Conservation (phyloP, 768 basidiomycete genomes). For the Xerocomellus chrysenteron region DNA sequence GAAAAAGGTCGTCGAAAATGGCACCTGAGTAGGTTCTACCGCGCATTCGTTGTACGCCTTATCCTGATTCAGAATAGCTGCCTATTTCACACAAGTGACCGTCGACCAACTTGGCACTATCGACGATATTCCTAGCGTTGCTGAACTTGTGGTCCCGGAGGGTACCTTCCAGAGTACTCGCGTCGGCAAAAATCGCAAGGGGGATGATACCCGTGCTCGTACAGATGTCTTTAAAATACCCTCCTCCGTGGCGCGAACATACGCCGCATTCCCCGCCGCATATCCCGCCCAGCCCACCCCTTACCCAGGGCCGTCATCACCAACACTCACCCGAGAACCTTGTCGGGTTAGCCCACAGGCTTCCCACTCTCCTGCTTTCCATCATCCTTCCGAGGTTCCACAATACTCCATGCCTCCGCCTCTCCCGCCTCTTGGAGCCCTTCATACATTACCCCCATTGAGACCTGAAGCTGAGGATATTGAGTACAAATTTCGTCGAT, state of each 20-base stretch:
- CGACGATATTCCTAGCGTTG: conserved; percentile 60
- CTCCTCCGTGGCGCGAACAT: conserved; percentile 37
- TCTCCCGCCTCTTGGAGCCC: conserved; percentile 20
- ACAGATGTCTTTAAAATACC: conserved; percentile 33
- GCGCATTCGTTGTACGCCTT: neutral
- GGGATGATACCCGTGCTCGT: conserved; percentile 38
- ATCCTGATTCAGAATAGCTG: conserved; percentile 50
- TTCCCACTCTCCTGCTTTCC: conserved; percentile 22
- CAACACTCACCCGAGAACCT: conserved; percentile 25
- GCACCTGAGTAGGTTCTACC: conserved; percentile 66
- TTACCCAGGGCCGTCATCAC: conserved; percentile 24
- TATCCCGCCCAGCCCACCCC: conserved; percentile 29
- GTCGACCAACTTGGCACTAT: conserved; percentile 70
- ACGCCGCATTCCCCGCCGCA: conserved; percentile 41
- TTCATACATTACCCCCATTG: conserved; percentile 29
- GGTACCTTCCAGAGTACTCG: conserved; percentile 70
- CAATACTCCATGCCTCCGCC: conserved; percentile 30
- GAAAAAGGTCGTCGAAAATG: conserved; percentile 69
- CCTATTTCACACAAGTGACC: conserved; percentile 78
- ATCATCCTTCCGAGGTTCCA: conserved; percentile 23
- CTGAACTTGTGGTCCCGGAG: conserved; percentile 62
- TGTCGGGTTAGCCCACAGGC: conserved; percentile 22
- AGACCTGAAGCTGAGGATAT: conserved; percentile 24
- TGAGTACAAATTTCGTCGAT: conserved; percentile 34
- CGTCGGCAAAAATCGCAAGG: conserved; percentile 48